Percentiles rank a stretch among this genome's conserved stretches.
Conservation (phyloP, 1,139 yeast species). For the Pneumocystis carinii region DNA sequence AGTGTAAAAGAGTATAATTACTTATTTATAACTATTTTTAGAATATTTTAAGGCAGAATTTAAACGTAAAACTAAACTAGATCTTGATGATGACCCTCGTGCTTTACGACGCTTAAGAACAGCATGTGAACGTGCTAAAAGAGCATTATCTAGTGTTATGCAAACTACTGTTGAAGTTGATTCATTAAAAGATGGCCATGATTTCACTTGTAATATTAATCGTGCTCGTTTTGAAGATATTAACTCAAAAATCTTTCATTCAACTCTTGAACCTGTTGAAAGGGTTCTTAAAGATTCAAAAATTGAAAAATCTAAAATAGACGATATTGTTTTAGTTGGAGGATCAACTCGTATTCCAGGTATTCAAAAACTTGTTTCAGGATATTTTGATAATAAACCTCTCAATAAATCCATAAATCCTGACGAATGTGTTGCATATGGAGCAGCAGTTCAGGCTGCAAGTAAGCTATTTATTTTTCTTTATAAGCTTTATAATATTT, state of each 20-base stretch:
- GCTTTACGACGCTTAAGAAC: constrained; percentile 80
- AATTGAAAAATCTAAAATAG: constrained; percentile 61
- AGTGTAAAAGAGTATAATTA: neutral
- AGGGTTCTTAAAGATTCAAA: constrained; percentile 72
- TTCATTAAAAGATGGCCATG: constrained; percentile 66
- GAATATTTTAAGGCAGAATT: constrained; percentile 67
- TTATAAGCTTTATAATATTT: neutral
- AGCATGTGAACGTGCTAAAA: constrained; percentile 86
- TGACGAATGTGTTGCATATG: constrained; percentile 97
- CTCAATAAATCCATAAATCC: constrained; percentile 80
- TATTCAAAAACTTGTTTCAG: constrained; percentile 74
- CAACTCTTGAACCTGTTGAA: constrained; percentile 74
- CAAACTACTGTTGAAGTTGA: constrained; percentile 80
- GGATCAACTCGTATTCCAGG: constrained; percentile 92
- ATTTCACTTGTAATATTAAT: constrained; percentile 67
- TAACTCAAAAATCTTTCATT: constrained; percentile 71
- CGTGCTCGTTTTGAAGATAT: constrained; percentile 87
- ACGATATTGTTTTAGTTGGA: constrained; percentile 80
- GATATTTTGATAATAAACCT: constrained; percentile 81
- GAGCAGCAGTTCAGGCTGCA: constrained; percentile 99
- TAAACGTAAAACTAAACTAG: constrained; percentile 73
- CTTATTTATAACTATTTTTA: neutral
- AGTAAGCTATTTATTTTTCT: neutral
- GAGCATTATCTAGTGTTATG: constrained; percentile 73
- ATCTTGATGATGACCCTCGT: constrained; percentile 59